Percentiles rank a stretch among this genome's conserved stretches.
Evolutionary conservation across 2,329 filamentous ascomycete genomes (phyloP).

Genomic region (Chaetoscypha palmicola): DNA sequence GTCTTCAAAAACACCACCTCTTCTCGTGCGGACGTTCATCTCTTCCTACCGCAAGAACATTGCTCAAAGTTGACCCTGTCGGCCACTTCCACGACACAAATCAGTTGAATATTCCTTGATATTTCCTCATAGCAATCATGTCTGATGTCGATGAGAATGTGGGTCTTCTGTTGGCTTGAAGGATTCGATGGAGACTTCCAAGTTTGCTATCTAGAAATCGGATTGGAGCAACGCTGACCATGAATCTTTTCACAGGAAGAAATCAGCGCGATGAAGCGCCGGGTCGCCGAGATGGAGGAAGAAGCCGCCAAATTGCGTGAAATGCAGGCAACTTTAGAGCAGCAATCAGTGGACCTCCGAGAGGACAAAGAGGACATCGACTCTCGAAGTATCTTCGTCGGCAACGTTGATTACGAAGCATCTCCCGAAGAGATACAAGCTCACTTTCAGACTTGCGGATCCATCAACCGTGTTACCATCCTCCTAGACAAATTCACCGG

Average conservation of each 20-base stretch:
- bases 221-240: too few relatives aligned
- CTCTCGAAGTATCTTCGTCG: slow-evolving; percentile 92
- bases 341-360: slow-evolving; percentile 72
- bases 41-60: too few relatives aligned
- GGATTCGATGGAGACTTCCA: too few relatives aligned
- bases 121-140: too few relatives aligned
- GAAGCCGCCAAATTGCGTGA: slow-evolving; percentile 80
- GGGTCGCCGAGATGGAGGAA: slow-evolving; percentile 85
- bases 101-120: too few relatives aligned
- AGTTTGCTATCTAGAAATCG: not conserved
- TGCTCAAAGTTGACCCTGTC: too few relatives aligned
- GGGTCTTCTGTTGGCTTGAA: too few relatives aligned
- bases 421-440: slow-evolving; percentile 97
- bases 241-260: too few relatives aligned
- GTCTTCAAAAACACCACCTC: too few relatives aligned
- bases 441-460: slow-evolving; percentile 94
- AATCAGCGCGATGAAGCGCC: slow-evolving; percentile 79
- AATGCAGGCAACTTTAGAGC: slow-evolving; percentile 81
- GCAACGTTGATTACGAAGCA: slow-evolving; percentile 96
- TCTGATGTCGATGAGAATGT: too few relatives aligned
- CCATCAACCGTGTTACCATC: slow-evolving; percentile 97
- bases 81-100: too few relatives aligned
- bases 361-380: slow-evolving; percentile 97
- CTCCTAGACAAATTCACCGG: slow-evolving; percentile 97
- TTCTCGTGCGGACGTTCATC: too few relatives aligned